Evolutionary conservation across 208 protist species (phyloP), one percentile per base, ranked within the genome.

Genomic region (Leishmania tropica): DNA sequence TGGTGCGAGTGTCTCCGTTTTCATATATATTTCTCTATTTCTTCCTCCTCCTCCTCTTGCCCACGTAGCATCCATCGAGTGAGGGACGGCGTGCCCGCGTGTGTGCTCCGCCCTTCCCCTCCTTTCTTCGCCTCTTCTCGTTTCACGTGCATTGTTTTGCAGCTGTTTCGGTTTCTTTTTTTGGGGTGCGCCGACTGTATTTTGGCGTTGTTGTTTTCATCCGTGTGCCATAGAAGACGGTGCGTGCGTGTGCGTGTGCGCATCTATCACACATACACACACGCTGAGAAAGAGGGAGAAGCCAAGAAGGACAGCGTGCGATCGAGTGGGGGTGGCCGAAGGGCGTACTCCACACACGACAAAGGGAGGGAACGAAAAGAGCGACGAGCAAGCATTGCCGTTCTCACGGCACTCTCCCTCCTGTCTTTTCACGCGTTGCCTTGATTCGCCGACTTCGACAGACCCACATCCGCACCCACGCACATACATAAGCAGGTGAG

Each of bases 351-450:
- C 53, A 47, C 6, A 67, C 64, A 84, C 58, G 24, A 37, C 77
- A 45, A 77, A 75, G 65, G 67, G 58, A 82, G 82, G 35, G 13
- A 80, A 77, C 75, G 76, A 47, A 84, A 60, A 53, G 51, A 72
- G 4, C 42, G 76, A 64, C 28, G 31, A 62, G 40, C 24, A 17
- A 17, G 77, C 79, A 54, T 54, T 54, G 15, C 1, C 54, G 21
- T 64, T 31, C 72, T 17, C 58, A 64, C 8, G 24, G 58, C 8
- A 35, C 28, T 31, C 58, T 64, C 10, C n/a, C 7, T 64, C 28
- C 58, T 4, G 28, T 64, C 58, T 28, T 64, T 64, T 31, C 5
- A 35, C 35, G 64, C 15, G 35, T 24, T 68, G 17, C 31, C 35
- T 40, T 24, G 28, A 28, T 68, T 24, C 35, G 35, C 15, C 2